Conservation (phyloP, 768 basidiomycete species). For the Leccinum boreale region DNA sequence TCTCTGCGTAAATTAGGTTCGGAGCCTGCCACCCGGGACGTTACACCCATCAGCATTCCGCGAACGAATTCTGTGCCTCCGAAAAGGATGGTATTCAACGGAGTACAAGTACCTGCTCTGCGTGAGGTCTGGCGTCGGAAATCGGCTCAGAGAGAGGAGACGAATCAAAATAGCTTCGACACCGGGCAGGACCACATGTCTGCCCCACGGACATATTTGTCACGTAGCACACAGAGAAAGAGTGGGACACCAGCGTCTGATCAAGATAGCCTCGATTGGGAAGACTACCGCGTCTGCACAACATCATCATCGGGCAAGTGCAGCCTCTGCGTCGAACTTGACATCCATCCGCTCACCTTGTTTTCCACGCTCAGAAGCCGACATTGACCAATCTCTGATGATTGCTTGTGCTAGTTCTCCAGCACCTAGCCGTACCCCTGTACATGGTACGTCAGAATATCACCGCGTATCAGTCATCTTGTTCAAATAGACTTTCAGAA, state of each 20-base stretch:
- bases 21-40: constrained; percentile 27
- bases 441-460: constrained; percentile 8
- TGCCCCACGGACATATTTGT: background rate
- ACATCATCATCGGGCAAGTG: constrained; percentile 22
- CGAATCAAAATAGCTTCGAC: background rate
- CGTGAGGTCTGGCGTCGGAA: constrained; percentile 15
- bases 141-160: background rate
- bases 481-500: background rate
- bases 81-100: constrained; percentile 27
- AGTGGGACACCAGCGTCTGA: constrained; percentile 2
- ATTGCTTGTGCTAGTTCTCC: constrained; percentile 9
- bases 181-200: background rate
- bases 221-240: background rate
- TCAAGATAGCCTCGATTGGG: constrained; percentile 32
- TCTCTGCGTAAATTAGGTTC: constrained; percentile 22
- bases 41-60: constrained; percentile 16
- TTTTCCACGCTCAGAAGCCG: constrained; percentile 12
- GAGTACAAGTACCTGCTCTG: constrained; percentile 28
- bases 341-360: background rate
- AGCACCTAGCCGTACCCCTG: background rate
- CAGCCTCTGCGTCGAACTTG: background rate
- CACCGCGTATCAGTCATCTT: background rate
- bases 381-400: constrained; percentile 22
- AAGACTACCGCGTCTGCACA: constrained; percentile 19
- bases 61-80: constrained; percentile 25